Evolutionary conservation across 352 stramenopile species (phyloP).

Genomic region (Phytophthora vignae): DNA sequence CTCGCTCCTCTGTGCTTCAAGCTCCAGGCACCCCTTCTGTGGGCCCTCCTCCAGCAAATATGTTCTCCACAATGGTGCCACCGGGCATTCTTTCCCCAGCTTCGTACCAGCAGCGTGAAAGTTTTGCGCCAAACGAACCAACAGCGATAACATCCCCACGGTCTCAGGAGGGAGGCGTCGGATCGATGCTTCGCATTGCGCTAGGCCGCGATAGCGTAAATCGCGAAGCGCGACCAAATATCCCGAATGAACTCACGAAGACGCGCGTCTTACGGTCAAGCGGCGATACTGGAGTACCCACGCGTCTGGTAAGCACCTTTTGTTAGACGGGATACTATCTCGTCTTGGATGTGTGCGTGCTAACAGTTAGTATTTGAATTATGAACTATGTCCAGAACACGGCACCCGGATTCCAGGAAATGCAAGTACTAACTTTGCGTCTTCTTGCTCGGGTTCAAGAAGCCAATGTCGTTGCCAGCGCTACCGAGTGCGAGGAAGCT

Average conservation of each 20-base stretch:
- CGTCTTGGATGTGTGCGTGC: background rate
- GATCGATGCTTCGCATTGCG: constrained; percentile 76
- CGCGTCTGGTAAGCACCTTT: constrained; percentile 32
- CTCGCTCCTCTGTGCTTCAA: constrained; percentile 77
- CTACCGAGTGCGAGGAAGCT: constrained; percentile 54
- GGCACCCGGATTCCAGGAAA: constrained; percentile 24
- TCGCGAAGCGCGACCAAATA: constrained; percentile 46
- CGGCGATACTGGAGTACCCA: constrained; percentile 23
- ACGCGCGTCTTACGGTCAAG: constrained; percentile 42
- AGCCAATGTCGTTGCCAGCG: constrained; percentile 34
- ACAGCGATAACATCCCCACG: constrained; percentile 22
- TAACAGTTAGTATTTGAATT: constrained; percentile 6
- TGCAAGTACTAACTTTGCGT: constrained; percentile 33
- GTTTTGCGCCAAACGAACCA: constrained; percentile 46
- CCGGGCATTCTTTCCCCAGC: constrained; percentile 71
- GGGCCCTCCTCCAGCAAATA: constrained; percentile 50
- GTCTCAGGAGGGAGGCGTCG: constrained; percentile 50
- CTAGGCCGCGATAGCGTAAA: constrained; percentile 78
- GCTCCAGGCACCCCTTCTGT: constrained; percentile 74
- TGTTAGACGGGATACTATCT: background rate
- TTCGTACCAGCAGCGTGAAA: constrained; percentile 86
- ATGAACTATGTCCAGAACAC: constrained; percentile 17
- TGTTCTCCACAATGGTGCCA: constrained; percentile 60
- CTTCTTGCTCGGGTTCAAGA: constrained; percentile 42
- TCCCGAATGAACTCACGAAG: constrained; percentile 47